These are phyloP conservation scores for Wickerhamiella kazuoi DNA, from an alignment of 805 yeast species.

Conservation along the genomic window DNA sequence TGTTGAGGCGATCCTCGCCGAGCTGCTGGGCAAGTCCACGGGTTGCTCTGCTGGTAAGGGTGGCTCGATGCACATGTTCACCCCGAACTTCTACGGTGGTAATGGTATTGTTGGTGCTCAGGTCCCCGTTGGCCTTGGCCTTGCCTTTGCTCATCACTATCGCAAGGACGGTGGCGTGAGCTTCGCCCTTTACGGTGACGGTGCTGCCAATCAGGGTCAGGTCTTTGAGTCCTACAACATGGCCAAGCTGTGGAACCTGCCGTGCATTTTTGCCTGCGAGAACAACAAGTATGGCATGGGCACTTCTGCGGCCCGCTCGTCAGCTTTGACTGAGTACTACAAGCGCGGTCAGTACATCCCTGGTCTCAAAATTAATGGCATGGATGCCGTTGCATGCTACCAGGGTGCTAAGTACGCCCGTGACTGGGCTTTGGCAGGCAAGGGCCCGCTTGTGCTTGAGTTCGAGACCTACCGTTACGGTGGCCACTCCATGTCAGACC, in stretches of 20 bases:
- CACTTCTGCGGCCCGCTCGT: constrained; percentile 90
- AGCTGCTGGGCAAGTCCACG: constrained; percentile 87
- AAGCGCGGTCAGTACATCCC: constrained; percentile 99
- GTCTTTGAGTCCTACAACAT: constrained; percentile 94
- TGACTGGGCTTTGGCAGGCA: constrained; percentile 85
- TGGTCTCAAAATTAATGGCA: constrained; percentile 95
- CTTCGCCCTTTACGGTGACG: constrained; percentile 91
- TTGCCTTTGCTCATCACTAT: constrained; percentile 97
- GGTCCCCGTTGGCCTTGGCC: constrained; percentile 94
- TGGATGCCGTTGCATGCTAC: constrained; percentile 90
- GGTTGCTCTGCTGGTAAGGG: constrained; percentile 97
- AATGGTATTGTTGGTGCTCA: constrained; percentile 99
- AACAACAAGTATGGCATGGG: constrained; percentile 99
- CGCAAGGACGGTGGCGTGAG: constrained; percentile 57
- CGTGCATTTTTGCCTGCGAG: constrained; percentile 90
- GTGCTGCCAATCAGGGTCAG: constrained; percentile 99
- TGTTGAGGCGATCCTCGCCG: constrained; percentile 79
- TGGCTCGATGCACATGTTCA: constrained; percentile 98
- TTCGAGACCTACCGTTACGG: constrained; percentile 98
- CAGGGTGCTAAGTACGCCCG: constrained; percentile 94
- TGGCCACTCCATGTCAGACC: constrained; percentile 99
- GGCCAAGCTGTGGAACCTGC: constrained; percentile 98
- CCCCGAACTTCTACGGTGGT: constrained; percentile 94
- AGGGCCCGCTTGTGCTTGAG: constrained; percentile 91
- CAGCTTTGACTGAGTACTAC: constrained; percentile 91